Percentiles rank a stretch among this genome's conserved stretches.
Evolutionary conservation across 768 basidiomycete species (phyloP).

Genomic region (Mycena olivaceomarginata): DNA sequence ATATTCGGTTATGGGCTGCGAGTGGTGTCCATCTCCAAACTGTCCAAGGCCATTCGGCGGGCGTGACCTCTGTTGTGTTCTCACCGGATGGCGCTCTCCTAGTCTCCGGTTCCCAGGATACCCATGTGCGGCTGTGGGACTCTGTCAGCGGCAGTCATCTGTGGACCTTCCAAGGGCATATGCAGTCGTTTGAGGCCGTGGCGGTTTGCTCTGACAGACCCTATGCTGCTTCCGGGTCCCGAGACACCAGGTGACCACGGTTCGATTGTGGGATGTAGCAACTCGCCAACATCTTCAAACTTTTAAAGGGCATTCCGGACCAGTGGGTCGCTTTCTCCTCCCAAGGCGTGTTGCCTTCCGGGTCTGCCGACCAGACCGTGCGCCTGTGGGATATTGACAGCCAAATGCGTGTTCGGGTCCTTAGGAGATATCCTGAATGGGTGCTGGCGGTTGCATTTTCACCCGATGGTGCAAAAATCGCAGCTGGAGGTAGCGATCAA

Average conservation of each 20-base stretch:
- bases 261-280: background rate
- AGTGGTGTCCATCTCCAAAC: background rate
- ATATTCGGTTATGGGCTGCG: background rate
- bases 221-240: background rate
- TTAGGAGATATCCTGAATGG: background rate
- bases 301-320: background rate
- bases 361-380: background rate
- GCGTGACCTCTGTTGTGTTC: background rate
- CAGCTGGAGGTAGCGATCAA: background rate
- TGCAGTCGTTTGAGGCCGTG: background rate
- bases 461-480: constrained; percentile 2
- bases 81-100: background rate
- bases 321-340: constrained; percentile 10
- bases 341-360: background rate
- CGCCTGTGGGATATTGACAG: background rate
- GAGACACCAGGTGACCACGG: background rate
- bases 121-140: background rate
- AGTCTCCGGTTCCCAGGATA: background rate
- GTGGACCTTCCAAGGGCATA: background rate
- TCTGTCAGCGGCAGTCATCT: background rate
- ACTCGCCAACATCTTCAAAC: background rate
- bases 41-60: background rate
- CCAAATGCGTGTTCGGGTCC: too few species aligned
- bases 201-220: background rate
- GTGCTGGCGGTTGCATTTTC: background rate